These are phyloP conservation scores for Macroventuria anomochaeta DNA, from an alignment of 2,329 filamentous ascomycete species.

Conservation along the genomic window DNA sequence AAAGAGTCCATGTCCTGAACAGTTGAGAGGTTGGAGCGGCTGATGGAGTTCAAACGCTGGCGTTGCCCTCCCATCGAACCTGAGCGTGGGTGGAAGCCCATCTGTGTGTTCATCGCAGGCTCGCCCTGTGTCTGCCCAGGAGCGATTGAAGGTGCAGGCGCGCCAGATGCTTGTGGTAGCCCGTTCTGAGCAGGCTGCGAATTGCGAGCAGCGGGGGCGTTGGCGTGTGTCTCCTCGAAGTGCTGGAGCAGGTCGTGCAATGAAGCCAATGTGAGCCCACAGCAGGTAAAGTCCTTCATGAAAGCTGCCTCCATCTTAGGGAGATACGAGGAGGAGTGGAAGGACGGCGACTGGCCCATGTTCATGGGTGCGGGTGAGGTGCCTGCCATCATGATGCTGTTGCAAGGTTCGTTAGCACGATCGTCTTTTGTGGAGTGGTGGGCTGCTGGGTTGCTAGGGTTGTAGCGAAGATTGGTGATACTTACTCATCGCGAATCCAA, in stretches of 20 bases:
- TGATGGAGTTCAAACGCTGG: slow-evolving; percentile 51
- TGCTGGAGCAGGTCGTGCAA: slow-evolving; percentile 95
- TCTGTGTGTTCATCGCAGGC: slow-evolving; percentile 45
- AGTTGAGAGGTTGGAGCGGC: slow-evolving; percentile 50
- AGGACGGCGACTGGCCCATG: slow-evolving; percentile 83
- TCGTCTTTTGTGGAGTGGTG: slow-evolving; percentile 10
- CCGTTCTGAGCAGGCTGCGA: slow-evolving; percentile 58
- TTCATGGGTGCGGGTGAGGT: slow-evolving; percentile 83
- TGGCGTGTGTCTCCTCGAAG: slow-evolving; percentile 93
- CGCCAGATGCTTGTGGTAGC: slow-evolving; percentile 39
- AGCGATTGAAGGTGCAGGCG: slow-evolving; percentile 46
- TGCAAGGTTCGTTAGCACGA: slow-evolving; percentile 30
- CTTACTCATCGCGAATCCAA: slow-evolving; percentile 98
- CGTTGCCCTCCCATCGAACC: slow-evolving; percentile 47
- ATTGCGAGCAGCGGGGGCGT: slow-evolving; percentile 62
- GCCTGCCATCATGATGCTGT: slow-evolving; percentile 91
- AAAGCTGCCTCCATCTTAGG: slow-evolving; percentile 97
- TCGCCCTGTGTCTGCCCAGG: slow-evolving; percentile 54
- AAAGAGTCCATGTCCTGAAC: slow-evolving; percentile 77
- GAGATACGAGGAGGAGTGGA: slow-evolving; percentile 94
- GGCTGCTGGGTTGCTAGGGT: neutral
- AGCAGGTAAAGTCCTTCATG: slow-evolving; percentile 97
- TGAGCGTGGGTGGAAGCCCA: slow-evolving; percentile 49
- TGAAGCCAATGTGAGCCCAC: slow-evolving; percentile 85
- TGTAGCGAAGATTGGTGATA: slow-evolving; percentile 36